Evolutionary conservation across 805 yeast species (phyloP).

Genomic region (Wickerhamiella allomyrinae): DNA sequence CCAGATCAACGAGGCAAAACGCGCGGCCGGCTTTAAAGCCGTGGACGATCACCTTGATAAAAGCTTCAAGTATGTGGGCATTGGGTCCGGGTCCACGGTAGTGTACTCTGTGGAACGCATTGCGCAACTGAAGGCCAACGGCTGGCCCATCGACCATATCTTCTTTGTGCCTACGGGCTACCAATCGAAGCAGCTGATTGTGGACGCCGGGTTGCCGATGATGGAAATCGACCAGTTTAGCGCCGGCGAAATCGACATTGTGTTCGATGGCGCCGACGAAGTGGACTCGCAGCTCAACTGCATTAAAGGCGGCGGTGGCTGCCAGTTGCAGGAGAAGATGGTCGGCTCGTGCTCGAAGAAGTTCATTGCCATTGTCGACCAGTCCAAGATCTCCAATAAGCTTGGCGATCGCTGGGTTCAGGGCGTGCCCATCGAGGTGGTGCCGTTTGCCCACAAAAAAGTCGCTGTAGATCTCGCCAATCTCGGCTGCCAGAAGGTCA

Average conservation of each 20-base stretch:
- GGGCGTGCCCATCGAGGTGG: constrained; percentile 93
- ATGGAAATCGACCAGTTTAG: constrained; percentile 68
- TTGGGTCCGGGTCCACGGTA: constrained; percentile 96
- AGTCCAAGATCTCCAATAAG: constrained; percentile 58
- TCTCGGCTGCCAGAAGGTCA: constrained; percentile 51
- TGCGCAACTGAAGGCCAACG: constrained; percentile 40
- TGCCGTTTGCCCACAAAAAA: constrained; percentile 73
- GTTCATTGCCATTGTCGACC: constrained; percentile 85
- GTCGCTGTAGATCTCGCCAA: constrained; percentile 47
- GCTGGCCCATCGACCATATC: constrained; percentile 34
- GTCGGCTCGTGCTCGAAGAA: constrained; percentile 68
- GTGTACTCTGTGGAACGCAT: constrained; percentile 93
- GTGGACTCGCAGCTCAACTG: constrained; percentile 68
- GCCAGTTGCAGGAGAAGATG: constrained; percentile 88
- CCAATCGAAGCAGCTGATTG: constrained; percentile 77
- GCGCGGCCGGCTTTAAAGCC: constrained; percentile 80
- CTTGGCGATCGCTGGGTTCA: constrained; percentile 75
- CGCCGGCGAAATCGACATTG: constrained; percentile 64
- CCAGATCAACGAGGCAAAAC: constrained; percentile 29
- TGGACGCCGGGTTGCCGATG: constrained; percentile 61
- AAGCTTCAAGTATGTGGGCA: constrained; percentile 63
- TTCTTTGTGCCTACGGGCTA: constrained; percentile 93
- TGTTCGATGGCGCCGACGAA: constrained; percentile 98
- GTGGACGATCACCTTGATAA: constrained; percentile 74
- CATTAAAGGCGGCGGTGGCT: constrained; percentile 98